These are phyloP conservation scores for Solanum tacnaense DNA, from an alignment of 257 asterid genomes.

Conservation along the genomic window DNA sequence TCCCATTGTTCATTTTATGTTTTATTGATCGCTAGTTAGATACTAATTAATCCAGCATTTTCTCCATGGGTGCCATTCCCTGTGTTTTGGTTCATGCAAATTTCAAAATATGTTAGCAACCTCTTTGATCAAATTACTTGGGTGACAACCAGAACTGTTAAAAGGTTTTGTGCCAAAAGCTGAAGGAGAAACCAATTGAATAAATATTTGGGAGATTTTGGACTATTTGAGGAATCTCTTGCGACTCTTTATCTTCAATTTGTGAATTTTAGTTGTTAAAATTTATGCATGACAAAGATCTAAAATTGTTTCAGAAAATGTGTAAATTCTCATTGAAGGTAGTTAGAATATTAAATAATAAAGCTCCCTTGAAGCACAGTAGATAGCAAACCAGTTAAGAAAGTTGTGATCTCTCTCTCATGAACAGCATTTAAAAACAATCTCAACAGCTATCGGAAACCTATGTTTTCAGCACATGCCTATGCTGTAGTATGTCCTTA, in stretches of 20 bases:
- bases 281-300: not conserved
- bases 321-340: not conserved
- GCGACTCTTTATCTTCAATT: not conserved
- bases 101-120: not conserved
- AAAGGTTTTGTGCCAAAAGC: not conserved
- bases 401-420: not conserved
- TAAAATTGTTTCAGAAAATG: not conserved
- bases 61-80: not conserved
- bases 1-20: not conserved
- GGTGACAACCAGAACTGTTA: not conserved
- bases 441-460: not conserved
- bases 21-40: not conserved
- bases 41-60: not conserved
- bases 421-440: not conserved
- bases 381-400: not conserved
- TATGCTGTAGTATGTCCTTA: not conserved
- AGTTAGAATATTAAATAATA: not conserved
- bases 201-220: not conserved
- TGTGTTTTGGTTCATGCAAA: not conserved
- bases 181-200: not conserved
- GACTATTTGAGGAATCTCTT: not conserved
- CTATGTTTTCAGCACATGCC: not conserved
- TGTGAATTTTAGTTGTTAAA: not conserved
- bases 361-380: not conserved
- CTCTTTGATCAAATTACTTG: not conserved